Base-by-base conservation (phyloP, 129 eudicot species). In the Calendula officinalis region DNA sequence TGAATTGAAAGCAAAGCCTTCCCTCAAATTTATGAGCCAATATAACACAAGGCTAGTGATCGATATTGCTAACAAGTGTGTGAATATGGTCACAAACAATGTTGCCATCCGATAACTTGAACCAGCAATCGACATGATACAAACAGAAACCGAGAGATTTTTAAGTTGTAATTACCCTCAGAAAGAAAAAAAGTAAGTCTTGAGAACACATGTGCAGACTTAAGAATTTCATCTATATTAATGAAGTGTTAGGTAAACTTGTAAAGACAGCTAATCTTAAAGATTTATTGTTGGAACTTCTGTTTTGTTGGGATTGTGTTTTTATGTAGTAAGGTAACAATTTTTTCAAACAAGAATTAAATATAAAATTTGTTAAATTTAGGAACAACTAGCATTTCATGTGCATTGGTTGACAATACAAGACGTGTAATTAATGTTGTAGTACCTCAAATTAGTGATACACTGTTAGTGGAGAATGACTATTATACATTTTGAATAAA, bases 11-110 rank as follows among this genome's bases (percentile, higher is more conserved):
- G 91, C 90, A 66, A 86, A 68, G 45, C 97, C 95, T 55, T 74
- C 83, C 22, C 88, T 70, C 17, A 89, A 81, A 41, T 79, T 79
- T 6, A 83, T 61, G 38, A 89, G 81, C 97, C 97, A 89, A 67
- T 71, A 77, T 38, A 89, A 78, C 50, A 83, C 60, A n/a, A 86
- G 76, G 50, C 61, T 71, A 8, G 73, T 33, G 30, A 89, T 68
- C 10, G 85, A 78, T 6, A 83, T 33, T 3, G 70, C 82, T 48
- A 83, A 33, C 81, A 89, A 64, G 67, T 90, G 97, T 2, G 87
- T 88, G 16, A 82, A 75, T 0, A 75, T 13, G 37, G 81, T 71
- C 38, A 66, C 74, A 1, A 76, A 68, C 7, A 78, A 30, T n/a
- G 74, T 77, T 0, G 79, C 57, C 65, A 67, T 8, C 6, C 42